Evolutionary conservation across 202 grass and related monocot species (phyloP), one percentile per base, ranked within the genome.

Genomic region (Elaeis oleifera): DNA sequence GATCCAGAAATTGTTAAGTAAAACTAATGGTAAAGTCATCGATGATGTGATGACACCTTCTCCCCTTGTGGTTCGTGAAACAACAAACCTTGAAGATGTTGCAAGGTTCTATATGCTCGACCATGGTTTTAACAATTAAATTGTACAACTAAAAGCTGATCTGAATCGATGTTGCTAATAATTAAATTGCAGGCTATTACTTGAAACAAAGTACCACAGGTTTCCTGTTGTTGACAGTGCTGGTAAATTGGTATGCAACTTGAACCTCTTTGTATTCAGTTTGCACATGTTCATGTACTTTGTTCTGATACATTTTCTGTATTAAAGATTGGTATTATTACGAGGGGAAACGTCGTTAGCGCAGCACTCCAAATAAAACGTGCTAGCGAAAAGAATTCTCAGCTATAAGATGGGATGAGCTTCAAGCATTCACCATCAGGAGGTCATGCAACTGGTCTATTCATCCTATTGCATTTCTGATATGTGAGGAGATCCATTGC

Each of bases 21-120:
- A 97, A 81, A 97, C 88, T 25, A 89, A 85, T 28, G 92, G 88
- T 52, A 86, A 75, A 89, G 70, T 86, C 59, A 69, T 97, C 39
- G 74, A 64, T 72, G 92, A 97, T 77, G 84, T 97, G 21, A 97
- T 97, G 88, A 92, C 92, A 3, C 50, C 71, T 61, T 67, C 77
- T 9, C 92, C 88, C 66, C 72, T 92, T 54, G 92, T 77, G 23
- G 88, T 97, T 54, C 88, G 82, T 60, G 65, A 84, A 86, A 84
- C 78, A 72, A 97, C 92, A 24, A 97, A 92, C 64, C 92, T 97
- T 49, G 92, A 97, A 58, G 92, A 82, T 77, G 92, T 79, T 69
- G 73, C 88, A 68, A 79, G 87, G 87, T 85, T 44, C 36, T 14
- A 44, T 13, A 44, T 44, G 13, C 36, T 5, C 8, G 36, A 14